Percentiles rank a stretch among this genome's conserved stretches.
These are phyloP conservation scores for Penicillium taxi DNA, from an alignment of 495 filamentous ascomycete species.

Conservation along the genomic window DNA sequence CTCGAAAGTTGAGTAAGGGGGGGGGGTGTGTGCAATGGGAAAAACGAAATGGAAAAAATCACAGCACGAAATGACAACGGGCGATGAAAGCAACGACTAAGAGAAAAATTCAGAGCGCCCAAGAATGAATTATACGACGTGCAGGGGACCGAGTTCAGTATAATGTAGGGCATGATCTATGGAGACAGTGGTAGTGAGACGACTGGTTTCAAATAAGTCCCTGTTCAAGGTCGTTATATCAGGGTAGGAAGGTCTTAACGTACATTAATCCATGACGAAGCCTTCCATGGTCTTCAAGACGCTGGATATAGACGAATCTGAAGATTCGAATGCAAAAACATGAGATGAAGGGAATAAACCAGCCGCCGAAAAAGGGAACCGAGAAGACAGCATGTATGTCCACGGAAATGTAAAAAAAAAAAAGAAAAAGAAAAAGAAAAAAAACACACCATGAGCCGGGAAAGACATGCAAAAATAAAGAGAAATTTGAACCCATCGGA, in stretches of 20 bases:
- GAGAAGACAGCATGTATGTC: conserved; percentile 28
- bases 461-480: conserved; percentile 18
- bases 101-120: conserved; percentile 13
- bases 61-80: too few species aligned
- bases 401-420: conserved; percentile 20
- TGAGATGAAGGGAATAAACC: conserved; percentile 23
- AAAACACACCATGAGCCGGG: conserved; percentile 23
- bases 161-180: conserved; percentile 36
- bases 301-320: conserved; percentile 27
- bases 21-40: conserved; percentile 7
- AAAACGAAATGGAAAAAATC: too few species aligned
- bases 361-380: conserved; percentile 26
- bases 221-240: conserved; percentile 39
- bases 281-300: conserved; percentile 50
- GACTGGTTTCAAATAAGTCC: conserved; percentile 46
- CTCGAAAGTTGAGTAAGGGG: too few species aligned
- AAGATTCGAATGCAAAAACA: conserved; percentile 30
- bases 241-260: conserved; percentile 60
- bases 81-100: conserved; percentile 11
- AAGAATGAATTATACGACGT: conserved; percentile 34
- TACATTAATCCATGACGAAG: conserved; percentile 66
- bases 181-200: conserved; percentile 44
- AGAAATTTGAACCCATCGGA: conserved; percentile 15
- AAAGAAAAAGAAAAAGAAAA: conserved; percentile 4
- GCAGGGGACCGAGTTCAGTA: conserved; percentile 22